These are phyloP conservation scores for Verticillium albo-atrum DNA, from an alignment of 2,329 filamentous ascomycete species.

Conservation along the genomic window DNA sequence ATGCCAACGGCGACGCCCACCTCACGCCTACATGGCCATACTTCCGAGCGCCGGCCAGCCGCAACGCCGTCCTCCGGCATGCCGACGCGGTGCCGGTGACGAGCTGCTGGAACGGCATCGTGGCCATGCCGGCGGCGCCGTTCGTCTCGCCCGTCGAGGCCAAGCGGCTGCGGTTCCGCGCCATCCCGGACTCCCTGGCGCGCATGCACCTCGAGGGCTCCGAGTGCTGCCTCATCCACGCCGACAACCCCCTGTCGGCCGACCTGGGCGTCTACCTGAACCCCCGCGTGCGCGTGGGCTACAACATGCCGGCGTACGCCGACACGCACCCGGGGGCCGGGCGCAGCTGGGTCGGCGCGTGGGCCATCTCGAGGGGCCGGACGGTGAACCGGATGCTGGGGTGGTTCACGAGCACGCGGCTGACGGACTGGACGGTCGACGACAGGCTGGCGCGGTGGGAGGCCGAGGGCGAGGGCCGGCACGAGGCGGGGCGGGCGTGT, in stretches of 20 bases:
- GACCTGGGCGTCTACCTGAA: slow-evolving; percentile 61
- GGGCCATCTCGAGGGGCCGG: slow-evolving; percentile 44
- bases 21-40: slow-evolving; percentile 56
- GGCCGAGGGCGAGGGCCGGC: slow-evolving; percentile 24
- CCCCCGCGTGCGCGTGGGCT: slow-evolving; percentile 64
- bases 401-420: slow-evolving; percentile 26
- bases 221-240: slow-evolving; percentile 75
- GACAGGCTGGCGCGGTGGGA: slow-evolving; percentile 34
- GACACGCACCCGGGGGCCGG: slow-evolving; percentile 33
- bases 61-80: slow-evolving; percentile 47
- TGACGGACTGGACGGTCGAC: slow-evolving; percentile 25
- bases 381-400: slow-evolving; percentile 55
- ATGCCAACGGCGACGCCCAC: slow-evolving; percentile 44
- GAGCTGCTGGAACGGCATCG: slow-evolving; percentile 43
- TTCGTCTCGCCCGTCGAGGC: slow-evolving; percentile 39
- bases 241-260: slow-evolving; percentile 58
- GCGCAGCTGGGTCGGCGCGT: slow-evolving; percentile 40
- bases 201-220: slow-evolving; percentile 65
- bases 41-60: slow-evolving; percentile 45
- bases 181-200: slow-evolving; percentile 58
- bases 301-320: slow-evolving; percentile 49
- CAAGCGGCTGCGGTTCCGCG: slow-evolving; percentile 53
- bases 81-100: slow-evolving; percentile 37
- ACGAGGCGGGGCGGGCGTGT: slow-evolving; percentile 45
- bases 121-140: slow-evolving; percentile 48